Evolutionary conservation across 192 early-diverging fungal species (phyloP), one percentile per base, ranked within the genome.

Genomic region (Coemansia sp.): DNA sequence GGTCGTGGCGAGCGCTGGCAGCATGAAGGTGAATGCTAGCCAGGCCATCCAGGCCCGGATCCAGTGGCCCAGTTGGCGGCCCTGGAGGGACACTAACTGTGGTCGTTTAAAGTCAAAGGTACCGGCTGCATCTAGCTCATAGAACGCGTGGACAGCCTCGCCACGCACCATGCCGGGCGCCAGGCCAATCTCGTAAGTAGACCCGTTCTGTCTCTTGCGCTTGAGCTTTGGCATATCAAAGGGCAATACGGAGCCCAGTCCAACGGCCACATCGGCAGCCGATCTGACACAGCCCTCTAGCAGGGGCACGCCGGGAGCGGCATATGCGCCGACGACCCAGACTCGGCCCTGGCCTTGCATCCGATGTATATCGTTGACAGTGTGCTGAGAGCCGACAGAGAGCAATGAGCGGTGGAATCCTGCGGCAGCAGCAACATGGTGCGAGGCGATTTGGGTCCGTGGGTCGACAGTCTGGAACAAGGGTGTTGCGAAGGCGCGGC

Each of bases 391-490:
- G 10, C 78, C 82, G 4, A 80, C 69, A 18, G 86, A 87, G 16
- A 87, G 75, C 20, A 87, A 76, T 34, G 86, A 84, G n/a, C 87
- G 86, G 45, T 79, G 85, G 68, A 89, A 87, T 5, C 55, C 55
- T 43, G 55, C 50, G 0, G 86, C 71, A 1, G 70, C 70, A 15
- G 84, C 82, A 29, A 81, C 67, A 2, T 82, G 71, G 27, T 76
- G 65, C 2, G 67, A 53, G 15, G 71, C 71, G 30, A 85, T 80
- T 38, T 67, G 69, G 6, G 82, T 61, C 32, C 83, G 73, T 13
- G 87, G 87, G 68, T 89, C 88, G 15, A 85, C 84, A 7, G 87
- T 89, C 72, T 89, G 87, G 58, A 89, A 82, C 59, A 86, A 69
- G 18, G 76, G 74, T 11, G 70, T 60, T 0, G 55, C 59, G 2